Evolutionary conservation across 2,329 filamentous ascomycete genomes (phyloP).

Genomic region (Colletotrichum cordylinicola): DNA sequence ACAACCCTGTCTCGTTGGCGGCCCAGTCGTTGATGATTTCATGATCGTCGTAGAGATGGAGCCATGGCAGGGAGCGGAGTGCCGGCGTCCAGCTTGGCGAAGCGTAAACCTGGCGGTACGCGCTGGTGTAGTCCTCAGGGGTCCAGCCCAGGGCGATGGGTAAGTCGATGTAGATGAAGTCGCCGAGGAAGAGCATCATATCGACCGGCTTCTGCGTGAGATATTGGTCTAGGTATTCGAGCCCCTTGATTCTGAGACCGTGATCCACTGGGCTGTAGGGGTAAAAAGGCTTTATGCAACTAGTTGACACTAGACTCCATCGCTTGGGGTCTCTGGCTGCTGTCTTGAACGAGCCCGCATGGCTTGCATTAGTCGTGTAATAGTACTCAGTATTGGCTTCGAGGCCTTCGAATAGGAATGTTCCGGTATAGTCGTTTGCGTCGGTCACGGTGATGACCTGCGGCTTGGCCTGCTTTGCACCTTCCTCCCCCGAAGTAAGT

Average conservation of each 20-base stretch:
- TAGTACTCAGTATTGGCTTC: conserved; percentile 64
- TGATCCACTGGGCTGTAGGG: conserved; percentile 68
- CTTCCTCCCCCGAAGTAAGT: conserved; percentile 33
- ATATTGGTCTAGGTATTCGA: conserved; percentile 45
- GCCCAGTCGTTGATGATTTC: conserved; percentile 76
- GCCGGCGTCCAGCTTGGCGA: conserved; percentile 64
- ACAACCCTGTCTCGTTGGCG: conserved; percentile 66
- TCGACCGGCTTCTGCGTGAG: conserved; percentile 29
- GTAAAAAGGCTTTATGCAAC: conserved; percentile 73
- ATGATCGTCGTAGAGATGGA: conserved; percentile 75
- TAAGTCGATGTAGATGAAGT: conserved; percentile 70
- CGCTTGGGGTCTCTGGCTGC: conserved; percentile 45
- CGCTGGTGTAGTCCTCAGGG: conserved; percentile 18
- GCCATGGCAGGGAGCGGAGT: conserved; percentile 62
- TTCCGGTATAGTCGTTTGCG: conserved; percentile 65
- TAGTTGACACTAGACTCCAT: conserved; percentile 62
- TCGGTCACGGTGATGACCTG: conserved; percentile 55
- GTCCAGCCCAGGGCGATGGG: conserved; percentile 26
- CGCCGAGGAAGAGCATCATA: conserved; percentile 61
- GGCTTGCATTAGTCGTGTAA: conserved; percentile 66
- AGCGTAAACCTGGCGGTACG: conserved; percentile 70
- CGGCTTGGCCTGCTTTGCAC: neutral
- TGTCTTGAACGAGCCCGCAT: conserved; percentile 67
- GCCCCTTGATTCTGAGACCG: conserved; percentile 65
- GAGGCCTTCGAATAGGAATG: conserved; percentile 57